Evolutionary conservation across 768 basidiomycete genomes (phyloP), one percentile per base, ranked within the genome.

Genomic region (Russula abietina): DNA sequence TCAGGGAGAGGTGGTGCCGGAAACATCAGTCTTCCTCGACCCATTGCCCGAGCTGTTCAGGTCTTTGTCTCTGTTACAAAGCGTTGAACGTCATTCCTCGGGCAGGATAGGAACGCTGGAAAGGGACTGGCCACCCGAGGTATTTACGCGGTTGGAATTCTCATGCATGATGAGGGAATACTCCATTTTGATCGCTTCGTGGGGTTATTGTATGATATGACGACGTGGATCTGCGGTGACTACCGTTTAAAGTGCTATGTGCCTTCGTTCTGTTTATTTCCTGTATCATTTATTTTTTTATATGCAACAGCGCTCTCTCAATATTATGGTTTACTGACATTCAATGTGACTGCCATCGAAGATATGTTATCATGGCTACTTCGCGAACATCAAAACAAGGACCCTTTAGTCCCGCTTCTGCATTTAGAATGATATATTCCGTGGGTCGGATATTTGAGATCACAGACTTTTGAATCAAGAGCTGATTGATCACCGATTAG

Each of bases 1-100:
- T 30, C 52, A 28, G 65, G 61, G 17, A 57, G 55, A 39, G 61
- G 65, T 24, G 62, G 65, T 12, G 39, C 28, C 4, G 62, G 62
- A 26, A 63, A 65, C 11, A 49, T 58, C 14, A 16, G 17, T 10
- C 52, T 30, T 45, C 45, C 51, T 33, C 2, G 17, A 12, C 32
- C 33, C 33, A 17, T 46, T 22, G n/a, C 4, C 54, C 22, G 17
- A 5, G 30, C 28, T 30, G 2, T 46, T 14, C 16, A 46, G 19
- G 9, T 46, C 43, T 46, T 45, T 6, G 30, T 33, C 32, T 41
- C 51, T 4, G 39, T 50, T 30, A 1, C 45, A 22, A 49, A 14
- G 46, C 12, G 22, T 36, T 45, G 22, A 48, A 4, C 4, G n/a
- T 19, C 30, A 6, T 50, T 36, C 9, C 49, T 12, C 33, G 26